Conservation (phyloP, 202 grass and related monocot species). For the Saccharum hybrid region DNA sequence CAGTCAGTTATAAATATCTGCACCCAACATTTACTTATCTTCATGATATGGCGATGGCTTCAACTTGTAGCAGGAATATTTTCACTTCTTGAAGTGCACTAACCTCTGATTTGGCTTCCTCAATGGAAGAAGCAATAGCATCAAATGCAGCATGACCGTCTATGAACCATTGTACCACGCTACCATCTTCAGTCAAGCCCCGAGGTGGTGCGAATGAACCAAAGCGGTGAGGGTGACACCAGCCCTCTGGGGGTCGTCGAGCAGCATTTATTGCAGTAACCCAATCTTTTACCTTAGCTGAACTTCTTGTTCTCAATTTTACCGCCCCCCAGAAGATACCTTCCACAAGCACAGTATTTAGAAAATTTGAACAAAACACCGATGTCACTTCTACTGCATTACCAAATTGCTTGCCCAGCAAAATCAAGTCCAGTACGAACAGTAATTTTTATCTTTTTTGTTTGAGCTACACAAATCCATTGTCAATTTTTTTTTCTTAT, state of each 20-base stretch:
- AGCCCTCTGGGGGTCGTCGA: constrained; percentile 64
- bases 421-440: constrained; percentile 8
- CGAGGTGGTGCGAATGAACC: constrained; percentile 82
- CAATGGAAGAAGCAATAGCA: constrained; percentile 83
- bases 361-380: constrained; percentile 16
- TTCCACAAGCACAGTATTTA: constrained; percentile 35
- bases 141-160: constrained; percentile 77
- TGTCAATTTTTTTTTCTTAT: neutral
- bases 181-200: constrained; percentile 73
- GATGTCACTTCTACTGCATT: neutral
- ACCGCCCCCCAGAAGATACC: constrained; percentile 70
- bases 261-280: constrained; percentile 74
- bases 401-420: constrained; percentile 22
- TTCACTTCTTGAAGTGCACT: constrained; percentile 32
- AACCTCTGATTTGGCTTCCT: constrained; percentile 83
- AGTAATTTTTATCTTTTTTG: neutral
- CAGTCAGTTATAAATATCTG: constrained; percentile 94
- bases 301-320: constrained; percentile 67
- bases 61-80: constrained; percentile 17
- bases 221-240: constrained; percentile 76
- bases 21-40: constrained; percentile 44
- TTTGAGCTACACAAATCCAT: constrained; percentile 16
- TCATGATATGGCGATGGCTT: constrained; percentile 16
- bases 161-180: constrained; percentile 78
- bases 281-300: constrained; percentile 78